A percentile compares a stretch with the other conserved stretches of the same genome.
These are phyloP conservation scores for Rhytidhysteron rufulum DNA, from an alignment of 2,329 filamentous ascomycete genomes.

Conservation along the genomic window DNA sequence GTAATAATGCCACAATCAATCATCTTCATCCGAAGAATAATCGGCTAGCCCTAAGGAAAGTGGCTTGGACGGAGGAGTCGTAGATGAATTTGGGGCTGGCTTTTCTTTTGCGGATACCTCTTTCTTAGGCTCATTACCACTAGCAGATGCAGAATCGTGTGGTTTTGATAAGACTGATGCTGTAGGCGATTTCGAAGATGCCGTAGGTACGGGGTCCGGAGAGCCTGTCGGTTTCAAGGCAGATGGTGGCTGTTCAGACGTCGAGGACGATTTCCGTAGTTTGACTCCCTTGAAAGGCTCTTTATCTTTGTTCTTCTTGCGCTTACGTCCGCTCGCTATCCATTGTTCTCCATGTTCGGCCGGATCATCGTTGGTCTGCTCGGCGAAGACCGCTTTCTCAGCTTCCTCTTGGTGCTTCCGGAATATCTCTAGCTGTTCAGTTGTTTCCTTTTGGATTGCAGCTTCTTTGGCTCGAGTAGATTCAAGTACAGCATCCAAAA, in stretches of 20 bases:
- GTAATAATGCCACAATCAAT: no score
- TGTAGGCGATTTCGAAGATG: no score
- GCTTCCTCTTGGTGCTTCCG: slow-evolving; percentile 57
- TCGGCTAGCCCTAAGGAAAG: slow-evolving; percentile 36
- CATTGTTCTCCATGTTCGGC: slow-evolving; percentile 44
- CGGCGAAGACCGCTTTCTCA: slow-evolving; percentile 46
- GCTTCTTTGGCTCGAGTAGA: slow-evolving; percentile 55
- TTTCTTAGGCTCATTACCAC: neutral
- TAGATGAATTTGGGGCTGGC: slow-evolving; percentile 10
- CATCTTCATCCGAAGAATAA: slow-evolving; percentile 44
- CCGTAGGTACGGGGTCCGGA: no score
- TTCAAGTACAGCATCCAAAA: slow-evolving; percentile 60
- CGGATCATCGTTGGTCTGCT: slow-evolving; percentile 28
- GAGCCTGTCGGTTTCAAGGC: neutral
- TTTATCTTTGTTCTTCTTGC: slow-evolving; percentile 44
- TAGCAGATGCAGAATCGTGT: neutral
- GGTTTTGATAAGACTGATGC: neutral
- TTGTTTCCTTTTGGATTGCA: slow-evolving; percentile 55
- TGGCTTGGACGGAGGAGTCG: slow-evolving; percentile 12
- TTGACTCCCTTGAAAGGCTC: slow-evolving; percentile 42
- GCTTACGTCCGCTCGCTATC: slow-evolving; percentile 48
- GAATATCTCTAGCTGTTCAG: slow-evolving; percentile 57
- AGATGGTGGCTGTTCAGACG: slow-evolving; percentile 7
- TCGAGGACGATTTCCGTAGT: slow-evolving; percentile 35
- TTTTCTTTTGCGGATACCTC: neutral